Evolutionary conservation across 345 rosid species (phyloP).

Genomic region (Clausena lansium): DNA sequence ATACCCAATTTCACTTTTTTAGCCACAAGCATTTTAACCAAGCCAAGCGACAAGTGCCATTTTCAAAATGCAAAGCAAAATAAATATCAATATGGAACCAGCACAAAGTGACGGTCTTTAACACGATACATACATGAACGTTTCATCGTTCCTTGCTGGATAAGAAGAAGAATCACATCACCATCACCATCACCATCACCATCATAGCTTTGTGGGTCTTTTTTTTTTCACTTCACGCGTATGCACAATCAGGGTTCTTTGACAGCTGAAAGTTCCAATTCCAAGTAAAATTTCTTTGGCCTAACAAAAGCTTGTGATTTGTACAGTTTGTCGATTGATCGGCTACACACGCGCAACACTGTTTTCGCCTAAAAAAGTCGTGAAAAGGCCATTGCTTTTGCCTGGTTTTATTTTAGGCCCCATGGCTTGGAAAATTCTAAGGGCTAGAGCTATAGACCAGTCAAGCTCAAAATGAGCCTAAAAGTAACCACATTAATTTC

Average conservation of each 20-base stretch:
- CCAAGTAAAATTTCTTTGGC: background rate
- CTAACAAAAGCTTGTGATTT: conserved; percentile 12
- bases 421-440: conserved; percentile 7
- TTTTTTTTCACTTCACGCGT: background rate
- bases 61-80: conserved; percentile 5
- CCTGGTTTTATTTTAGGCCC: conserved; percentile 18
- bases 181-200: conserved; percentile 20
- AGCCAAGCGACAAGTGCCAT: conserved; percentile 13
- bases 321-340: conserved; percentile 22
- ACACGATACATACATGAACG: conserved; percentile 27
- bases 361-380: conserved; percentile 6
- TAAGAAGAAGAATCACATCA: no score
- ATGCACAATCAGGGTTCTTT: background rate
- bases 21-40: background rate
- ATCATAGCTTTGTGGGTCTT: conserved; percentile 12
- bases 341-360: background rate
- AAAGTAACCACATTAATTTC: background rate
- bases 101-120: conserved; percentile 26
- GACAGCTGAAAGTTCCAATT: conserved; percentile 3
- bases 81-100: background rate
- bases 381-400: conserved; percentile 9
- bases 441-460: background rate
- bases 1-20: conserved; percentile 21
- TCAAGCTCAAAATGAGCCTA: conserved; percentile 1
- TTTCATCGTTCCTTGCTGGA: conserved; percentile 28